Percentiles rank a stretch among this genome's conserved stretches.
phyloP scores from a whole-genome alignment of 306 rosid species.

The Abrus precatorius region DNA sequence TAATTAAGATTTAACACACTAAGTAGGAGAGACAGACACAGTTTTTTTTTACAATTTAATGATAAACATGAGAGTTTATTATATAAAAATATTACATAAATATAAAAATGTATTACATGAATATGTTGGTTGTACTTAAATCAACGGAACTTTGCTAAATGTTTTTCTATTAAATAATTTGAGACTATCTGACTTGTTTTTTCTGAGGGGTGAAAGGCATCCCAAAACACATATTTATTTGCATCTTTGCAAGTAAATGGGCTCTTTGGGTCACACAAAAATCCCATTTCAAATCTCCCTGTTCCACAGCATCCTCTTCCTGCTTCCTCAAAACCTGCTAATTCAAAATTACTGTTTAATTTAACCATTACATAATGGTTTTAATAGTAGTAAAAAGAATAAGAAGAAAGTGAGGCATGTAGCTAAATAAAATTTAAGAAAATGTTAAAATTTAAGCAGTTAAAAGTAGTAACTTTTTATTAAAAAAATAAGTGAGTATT shows the following conservation, averaged over 20 bases:
- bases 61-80: too few relatives aligned
- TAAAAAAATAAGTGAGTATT: too few relatives aligned
- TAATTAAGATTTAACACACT: too few relatives aligned
- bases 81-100: background rate
- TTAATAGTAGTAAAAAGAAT: too few relatives aligned
- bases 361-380: too few relatives aligned
- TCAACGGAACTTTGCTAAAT: constrained; percentile 45
- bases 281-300: constrained; percentile 55
- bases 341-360: background rate
- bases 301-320: constrained; percentile 59
- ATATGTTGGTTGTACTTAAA: background rate
- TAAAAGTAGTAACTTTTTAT: too few relatives aligned
- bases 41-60: too few relatives aligned
- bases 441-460: too few relatives aligned
- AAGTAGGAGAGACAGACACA: too few relatives aligned
- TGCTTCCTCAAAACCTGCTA: constrained; percentile 55
- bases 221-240: constrained; percentile 65
- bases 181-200: constrained; percentile 52
- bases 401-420: too few relatives aligned
- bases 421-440: too few relatives aligned
- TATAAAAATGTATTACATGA: background rate
- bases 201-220: constrained; percentile 63
- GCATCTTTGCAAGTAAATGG: constrained; percentile 56
- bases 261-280: constrained; percentile 49
- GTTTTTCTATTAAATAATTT: constrained; percentile 32